Evolutionary conservation across 2,329 filamentous ascomycete species (phyloP), one percentile per base, ranked within the genome.

Genomic region (Epichloe bromicola): DNA sequence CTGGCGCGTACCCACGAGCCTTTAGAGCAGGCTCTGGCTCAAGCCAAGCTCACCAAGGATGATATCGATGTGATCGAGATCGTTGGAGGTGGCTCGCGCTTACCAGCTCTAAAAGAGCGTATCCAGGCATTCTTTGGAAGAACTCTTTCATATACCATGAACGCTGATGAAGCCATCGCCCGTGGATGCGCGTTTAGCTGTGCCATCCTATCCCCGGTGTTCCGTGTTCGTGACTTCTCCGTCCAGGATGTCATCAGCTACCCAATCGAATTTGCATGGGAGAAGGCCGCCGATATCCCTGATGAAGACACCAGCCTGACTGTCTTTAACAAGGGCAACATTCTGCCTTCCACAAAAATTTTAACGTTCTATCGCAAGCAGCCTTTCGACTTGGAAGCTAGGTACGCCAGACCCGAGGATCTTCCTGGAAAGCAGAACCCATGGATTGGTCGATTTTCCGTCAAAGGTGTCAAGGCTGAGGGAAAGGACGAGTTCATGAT

Each of bases 331-430:
- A 89, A 86, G 70, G 91, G 91, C 69, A 96, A 96, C 65, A 83
- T 95, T 57, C 85, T 98, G 77, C 93, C 93, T 50, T 97, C 91
- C 5, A 98, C 93, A 58, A 98, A 98, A 80, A 97, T 98, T 59
- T 82, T 98, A 50, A 98, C 93, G 39, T 98, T 98, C 75, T 98
- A 97, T 79, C 85, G 93, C 61, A 97, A 97, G 76, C 88, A 97
- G 72, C 79, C 89, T 45, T 98, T 97, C 68, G 90, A 96, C 65
- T 79, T 98, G 49, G 93, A 98, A 75, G 93, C 93, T 54, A 85
- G 86, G 61, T 98, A 98, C 66, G 84, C 86, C 57, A 86, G 91
- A 64, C 86, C 90, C 19, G 88, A 95, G 44, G 71, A 78, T 50
- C 82, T 98, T 8, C 93, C 93, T 17, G 89, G 90, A 63, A 94